Percentiles rank a stretch among this genome's conserved stretches.
Evolutionary conservation across 768 basidiomycete genomes (phyloP).

Genomic region (Boletus sp.): DNA sequence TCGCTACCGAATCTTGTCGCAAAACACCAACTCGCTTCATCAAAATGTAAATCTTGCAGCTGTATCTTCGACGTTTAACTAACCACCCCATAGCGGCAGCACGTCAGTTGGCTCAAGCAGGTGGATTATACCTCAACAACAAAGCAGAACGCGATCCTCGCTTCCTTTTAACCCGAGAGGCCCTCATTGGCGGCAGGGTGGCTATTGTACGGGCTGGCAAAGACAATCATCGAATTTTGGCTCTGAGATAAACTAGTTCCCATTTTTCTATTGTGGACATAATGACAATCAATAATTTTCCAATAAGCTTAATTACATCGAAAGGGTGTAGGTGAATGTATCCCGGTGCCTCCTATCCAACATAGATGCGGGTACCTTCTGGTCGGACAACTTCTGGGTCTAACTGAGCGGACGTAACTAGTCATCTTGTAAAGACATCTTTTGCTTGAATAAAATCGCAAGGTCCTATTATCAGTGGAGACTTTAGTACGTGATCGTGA

Average conservation of each 20-base stretch:
- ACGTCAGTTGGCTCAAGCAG: conserved; percentile 53
- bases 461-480: conserved; percentile 20
- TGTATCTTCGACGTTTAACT: background rate
- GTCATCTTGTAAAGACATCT: background rate
- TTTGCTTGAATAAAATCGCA: conserved; percentile 14
- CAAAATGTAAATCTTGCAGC: conserved; percentile 50
- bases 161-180: conserved; percentile 37
- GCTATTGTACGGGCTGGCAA: conserved; percentile 73
- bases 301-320: conserved; percentile 8
- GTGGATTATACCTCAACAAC: conserved; percentile 76
- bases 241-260: conserved; percentile 21
- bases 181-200: conserved; percentile 60
- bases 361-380: background rate
- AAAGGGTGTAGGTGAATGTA: background rate
- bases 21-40: conserved; percentile 53
- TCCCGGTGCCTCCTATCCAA: background rate
- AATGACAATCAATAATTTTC: background rate
- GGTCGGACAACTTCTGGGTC: background rate
- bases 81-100: conserved; percentile 54
- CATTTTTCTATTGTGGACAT: background rate
- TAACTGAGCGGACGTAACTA: background rate
- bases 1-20: conserved; percentile 62
- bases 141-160: conserved; percentile 48
- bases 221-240: conserved; percentile 62
- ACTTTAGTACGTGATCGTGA: background rate